These are phyloP conservation scores for Striga hermonthica DNA, from an alignment of 305 asterid genomes.

Conservation along the genomic window DNA sequence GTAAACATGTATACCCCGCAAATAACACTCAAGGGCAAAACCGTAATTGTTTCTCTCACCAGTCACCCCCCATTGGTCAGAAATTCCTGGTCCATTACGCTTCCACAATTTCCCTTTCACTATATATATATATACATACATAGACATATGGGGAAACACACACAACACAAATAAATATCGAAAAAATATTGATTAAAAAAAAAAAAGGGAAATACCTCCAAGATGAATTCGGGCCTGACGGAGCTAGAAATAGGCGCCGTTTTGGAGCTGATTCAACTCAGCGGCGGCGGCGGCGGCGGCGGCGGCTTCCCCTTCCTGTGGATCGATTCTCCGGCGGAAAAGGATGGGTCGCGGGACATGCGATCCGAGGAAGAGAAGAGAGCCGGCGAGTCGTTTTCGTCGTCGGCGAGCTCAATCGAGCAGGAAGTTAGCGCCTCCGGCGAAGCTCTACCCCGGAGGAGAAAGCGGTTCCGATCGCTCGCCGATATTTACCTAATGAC, in stretches of 20 bases:
- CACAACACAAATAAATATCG: not conserved
- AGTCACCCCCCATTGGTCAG: no score
- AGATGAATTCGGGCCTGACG: conserved; percentile 43
- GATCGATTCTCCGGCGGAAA: conserved; percentile 30
- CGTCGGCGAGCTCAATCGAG: not conserved
- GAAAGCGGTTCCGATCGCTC: conserved; percentile 36
- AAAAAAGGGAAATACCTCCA: not conserved
- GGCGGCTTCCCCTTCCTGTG: conserved; percentile 28
- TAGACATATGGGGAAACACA: no score
- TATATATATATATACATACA: no score
- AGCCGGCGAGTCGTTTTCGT: conserved; percentile 32
- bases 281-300: conserved; percentile 32
- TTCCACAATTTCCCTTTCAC: not conserved
- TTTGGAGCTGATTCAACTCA: conserved; percentile 42
- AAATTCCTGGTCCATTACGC: no score
- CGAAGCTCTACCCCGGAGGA: conserved; percentile 37
- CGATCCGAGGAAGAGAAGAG: conserved; percentile 7
- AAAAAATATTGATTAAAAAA: not conserved
- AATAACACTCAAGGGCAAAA: no score
- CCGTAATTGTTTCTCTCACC: no score
- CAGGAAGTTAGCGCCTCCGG: conserved; percentile 21
- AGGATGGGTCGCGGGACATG: not conserved
- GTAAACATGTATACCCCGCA: no score
- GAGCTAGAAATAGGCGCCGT: conserved; percentile 44
- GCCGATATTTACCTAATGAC: conserved; percentile 36